Conservation (phyloP, 2,329 filamentous ascomycete species). For the Talaromyces albobiverticillius region DNA sequence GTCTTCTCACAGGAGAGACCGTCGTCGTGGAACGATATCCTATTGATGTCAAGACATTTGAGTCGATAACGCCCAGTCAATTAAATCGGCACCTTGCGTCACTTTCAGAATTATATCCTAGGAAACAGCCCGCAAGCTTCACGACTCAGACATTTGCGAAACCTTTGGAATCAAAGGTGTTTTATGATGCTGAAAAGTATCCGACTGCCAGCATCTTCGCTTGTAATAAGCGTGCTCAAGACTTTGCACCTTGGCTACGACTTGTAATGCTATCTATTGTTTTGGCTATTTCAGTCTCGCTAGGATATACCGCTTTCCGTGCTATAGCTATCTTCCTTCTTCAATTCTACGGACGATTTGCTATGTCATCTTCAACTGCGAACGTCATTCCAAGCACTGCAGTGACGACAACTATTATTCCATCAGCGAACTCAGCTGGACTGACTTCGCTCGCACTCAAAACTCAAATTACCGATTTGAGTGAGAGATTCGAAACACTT, state of each 20-base stretch:
- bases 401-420: constrained; percentile 21
- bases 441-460: constrained; percentile 26
- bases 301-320: constrained; percentile 31
- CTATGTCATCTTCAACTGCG: constrained; percentile 19
- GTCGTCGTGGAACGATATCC: constrained; percentile 38
- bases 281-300: constrained; percentile 25
- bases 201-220: constrained; percentile 23
- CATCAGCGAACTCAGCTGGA: constrained; percentile 18
- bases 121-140: constrained; percentile 20
- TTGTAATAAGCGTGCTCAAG: constrained; percentile 21
- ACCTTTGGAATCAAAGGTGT: constrained; percentile 13
- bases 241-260: constrained; percentile 26
- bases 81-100: constrained; percentile 48
- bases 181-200: constrained; percentile 24
- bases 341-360: constrained; percentile 24
- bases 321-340: constrained; percentile 23
- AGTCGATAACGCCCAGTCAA: constrained; percentile 46
- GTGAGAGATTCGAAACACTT: constrained; percentile 16
- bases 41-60: constrained; percentile 47
- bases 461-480: constrained; percentile 14
- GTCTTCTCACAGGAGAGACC: constrained; percentile 31
- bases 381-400: constrained; percentile 16
- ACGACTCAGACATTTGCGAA: constrained; percentile 13
- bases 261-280: constrained; percentile 27
- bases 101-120: constrained; percentile 32